Conservation (phyloP, 441 rosid species). For the Brassica balearica region DNA sequence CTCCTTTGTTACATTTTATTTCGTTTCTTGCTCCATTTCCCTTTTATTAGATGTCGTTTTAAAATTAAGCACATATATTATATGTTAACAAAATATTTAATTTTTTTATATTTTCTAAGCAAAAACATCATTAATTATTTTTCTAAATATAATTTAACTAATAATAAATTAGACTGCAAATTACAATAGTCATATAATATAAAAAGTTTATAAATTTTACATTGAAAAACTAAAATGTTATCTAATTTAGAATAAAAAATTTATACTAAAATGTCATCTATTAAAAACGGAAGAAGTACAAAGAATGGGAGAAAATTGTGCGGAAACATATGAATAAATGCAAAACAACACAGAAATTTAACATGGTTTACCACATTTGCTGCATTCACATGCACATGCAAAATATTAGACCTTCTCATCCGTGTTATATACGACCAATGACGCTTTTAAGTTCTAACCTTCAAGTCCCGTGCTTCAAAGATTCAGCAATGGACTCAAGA, state of each 20-base stretch:
- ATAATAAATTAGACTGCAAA: too few relatives aligned
- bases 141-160: too few relatives aligned
- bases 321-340: neutral
- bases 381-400: neutral
- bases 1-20: neutral
- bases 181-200: too few relatives aligned
- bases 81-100: neutral
- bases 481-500: neutral
- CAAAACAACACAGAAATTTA: neutral
- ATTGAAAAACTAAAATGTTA: too few relatives aligned
- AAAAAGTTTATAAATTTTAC: too few relatives aligned
- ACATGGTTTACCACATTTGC: neutral
- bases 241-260: too few relatives aligned
- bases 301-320: neutral
- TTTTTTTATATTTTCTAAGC: too few relatives aligned
- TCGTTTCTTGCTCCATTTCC: neutral
- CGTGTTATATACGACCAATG: neutral
- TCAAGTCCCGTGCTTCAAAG: neutral
- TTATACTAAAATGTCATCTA: too few relatives aligned
- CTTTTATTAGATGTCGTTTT: too few relatives aligned
- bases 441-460: neutral
- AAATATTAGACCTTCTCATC: neutral
- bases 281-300: neutral
- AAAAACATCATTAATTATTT: too few relatives aligned
- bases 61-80: too few relatives aligned